Conservation (phyloP, 2,329 filamentous ascomycete species). For the Colletotrichum ledebouriae region DNA sequence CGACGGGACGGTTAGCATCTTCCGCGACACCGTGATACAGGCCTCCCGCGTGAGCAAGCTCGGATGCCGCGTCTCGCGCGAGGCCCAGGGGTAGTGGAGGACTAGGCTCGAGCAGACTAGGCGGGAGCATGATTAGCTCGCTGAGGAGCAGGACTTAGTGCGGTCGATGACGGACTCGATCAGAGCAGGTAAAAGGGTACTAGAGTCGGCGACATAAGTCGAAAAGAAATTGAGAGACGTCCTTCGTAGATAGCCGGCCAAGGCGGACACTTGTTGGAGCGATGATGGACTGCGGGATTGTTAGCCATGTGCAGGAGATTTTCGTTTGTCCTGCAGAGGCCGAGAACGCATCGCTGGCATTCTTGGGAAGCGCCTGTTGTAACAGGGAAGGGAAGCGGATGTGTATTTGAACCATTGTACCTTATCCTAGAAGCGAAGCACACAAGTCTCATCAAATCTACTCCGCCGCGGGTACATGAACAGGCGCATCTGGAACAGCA, state of each 20-base stretch:
- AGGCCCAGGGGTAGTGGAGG: neutral
- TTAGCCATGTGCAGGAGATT: neutral
- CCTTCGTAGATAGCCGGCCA: neutral
- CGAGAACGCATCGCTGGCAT: no score
- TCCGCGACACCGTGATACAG: neutral
- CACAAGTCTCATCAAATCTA: no score
- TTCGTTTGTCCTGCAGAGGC: neutral
- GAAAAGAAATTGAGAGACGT: neutral
- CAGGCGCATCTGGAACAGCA: neutral
- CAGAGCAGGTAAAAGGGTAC: neutral
- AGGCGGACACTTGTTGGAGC: neutral
- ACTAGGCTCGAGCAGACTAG: neutral
- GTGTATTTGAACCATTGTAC: no score
- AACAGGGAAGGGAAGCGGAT: no score
- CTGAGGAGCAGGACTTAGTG: no score
- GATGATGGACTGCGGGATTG: neutral
- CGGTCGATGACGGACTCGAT: neutral
- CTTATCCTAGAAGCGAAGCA: no score
- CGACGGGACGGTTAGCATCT: neutral
- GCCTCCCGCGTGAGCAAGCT: neutral
- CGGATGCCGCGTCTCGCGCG: neutral
- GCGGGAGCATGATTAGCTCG: neutral
- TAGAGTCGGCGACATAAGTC: neutral
- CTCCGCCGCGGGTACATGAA: neutral
- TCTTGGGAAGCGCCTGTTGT: no score